Conservation (phyloP, 352 stramenopile genomes). For the Pythium dissotocum region DNA sequence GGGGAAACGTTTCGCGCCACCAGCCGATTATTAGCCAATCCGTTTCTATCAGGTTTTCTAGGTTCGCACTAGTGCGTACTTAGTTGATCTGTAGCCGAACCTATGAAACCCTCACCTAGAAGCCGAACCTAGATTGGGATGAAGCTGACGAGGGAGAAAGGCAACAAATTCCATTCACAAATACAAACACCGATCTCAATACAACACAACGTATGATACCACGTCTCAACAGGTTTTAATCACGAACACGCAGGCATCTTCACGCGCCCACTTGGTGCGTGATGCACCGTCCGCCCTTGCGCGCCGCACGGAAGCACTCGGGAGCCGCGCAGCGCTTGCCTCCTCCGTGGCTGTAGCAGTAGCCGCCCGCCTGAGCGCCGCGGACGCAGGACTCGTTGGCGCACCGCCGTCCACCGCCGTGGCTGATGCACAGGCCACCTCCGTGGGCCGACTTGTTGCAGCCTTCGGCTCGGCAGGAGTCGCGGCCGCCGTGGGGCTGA, state of each 20-base stretch:
- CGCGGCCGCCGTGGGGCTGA: conserved; percentile 66
- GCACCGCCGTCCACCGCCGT: conserved; percentile 72
- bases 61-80: not conserved
- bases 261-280: conserved; percentile 34
- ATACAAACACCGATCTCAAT: not conserved
- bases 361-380: conserved; percentile 70
- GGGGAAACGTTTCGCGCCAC: conserved; percentile 12
- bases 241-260: not conserved
- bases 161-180: not conserved
- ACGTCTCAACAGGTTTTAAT: not conserved
- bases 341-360: conserved; percentile 83
- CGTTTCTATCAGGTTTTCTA: not conserved
- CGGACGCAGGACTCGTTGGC: conserved; percentile 49
- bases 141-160: not conserved
- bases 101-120: not conserved
- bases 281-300: conserved; percentile 77
- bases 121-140: not conserved
- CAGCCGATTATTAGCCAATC: conserved; percentile 35
- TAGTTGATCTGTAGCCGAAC: not conserved
- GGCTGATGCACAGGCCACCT: conserved; percentile 74
- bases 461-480: conserved; percentile 69
- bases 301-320: conserved; percentile 75
- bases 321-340: conserved; percentile 71
- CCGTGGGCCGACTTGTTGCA: conserved; percentile 74
- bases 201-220: not conserved